Base-by-base conservation (phyloP, 2,329 filamentous ascomycete genomes). In the Aureobasidium sp. region DNA sequence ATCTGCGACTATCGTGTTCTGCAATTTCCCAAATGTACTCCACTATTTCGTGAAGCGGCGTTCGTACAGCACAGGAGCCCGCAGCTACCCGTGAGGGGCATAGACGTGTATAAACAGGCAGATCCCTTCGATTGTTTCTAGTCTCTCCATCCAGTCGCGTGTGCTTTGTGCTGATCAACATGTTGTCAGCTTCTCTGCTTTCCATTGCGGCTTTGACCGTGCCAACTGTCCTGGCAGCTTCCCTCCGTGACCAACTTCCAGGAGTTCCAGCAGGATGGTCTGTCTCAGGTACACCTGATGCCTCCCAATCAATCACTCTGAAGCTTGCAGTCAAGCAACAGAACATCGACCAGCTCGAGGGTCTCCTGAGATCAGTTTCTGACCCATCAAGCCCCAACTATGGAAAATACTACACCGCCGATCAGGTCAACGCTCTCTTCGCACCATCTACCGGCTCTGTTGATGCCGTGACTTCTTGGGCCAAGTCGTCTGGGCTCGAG, bases 341-440 rank as follows among this genome's bases (percentile, higher is more conserved):
- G 34, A 61, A 61, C 36, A 52, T 61, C 17, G 57, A 61, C 22
- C 52, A 48, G 53, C 61, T 39, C 25, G 58, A 44, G 44, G 45
- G 41, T 6, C 51, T 61, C 47, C 29, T 58, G 58, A 61, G 11
- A 51, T 39, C 47, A 45, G 77, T 88, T 34, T 87, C 86, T 0
- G 84, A 82, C 0, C 86, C 86, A 0, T 78, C 76, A 31, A 79
- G 85, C 66, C 72, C 77, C 1, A 76, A 74, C 22, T 89, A 89
- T 70, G 86, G 86, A 39, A 76, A 80, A 67, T 83, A 88, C 67
- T 73, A 89, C 73, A 84, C 80, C 62, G 80, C 81, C n/a, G 79
- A 85, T 37, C 79, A 87, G 67, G 71, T 88, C 39, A 80, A 80
- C 34, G 73, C 76, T 0, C 76, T 83, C 61, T 74, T 86, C 42